Conservation (phyloP, 768 basidiomycete species). For the Kwoniella dendrophila region DNA sequence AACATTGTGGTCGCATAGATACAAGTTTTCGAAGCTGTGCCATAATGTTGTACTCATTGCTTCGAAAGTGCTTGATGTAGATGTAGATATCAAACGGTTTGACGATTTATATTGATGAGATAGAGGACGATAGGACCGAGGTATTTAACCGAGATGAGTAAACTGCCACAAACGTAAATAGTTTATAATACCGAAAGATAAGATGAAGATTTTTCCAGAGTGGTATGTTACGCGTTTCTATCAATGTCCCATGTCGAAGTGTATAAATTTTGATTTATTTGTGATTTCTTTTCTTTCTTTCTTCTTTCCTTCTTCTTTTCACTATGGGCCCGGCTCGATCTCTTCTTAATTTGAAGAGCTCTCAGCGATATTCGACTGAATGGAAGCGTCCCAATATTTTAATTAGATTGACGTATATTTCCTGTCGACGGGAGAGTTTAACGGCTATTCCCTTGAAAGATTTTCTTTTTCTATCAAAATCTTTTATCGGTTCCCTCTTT, state of each 20-base stretch:
- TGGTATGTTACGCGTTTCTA: too few species aligned
- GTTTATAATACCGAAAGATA: too few species aligned
- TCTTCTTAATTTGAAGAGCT: conserved; percentile 16
- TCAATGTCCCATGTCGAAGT: not conserved
- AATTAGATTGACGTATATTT: conserved; percentile 51
- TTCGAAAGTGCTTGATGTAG: too few species aligned
- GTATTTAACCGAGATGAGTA: too few species aligned
- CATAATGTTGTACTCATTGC: too few species aligned
- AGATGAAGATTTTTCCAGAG: too few species aligned
- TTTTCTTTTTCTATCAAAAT: conserved; percentile 1
- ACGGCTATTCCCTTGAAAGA: conserved; percentile 51
- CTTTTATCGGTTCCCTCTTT: conserved; percentile 5
- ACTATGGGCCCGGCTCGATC: conserved; percentile 41
- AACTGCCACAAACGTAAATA: too few species aligned
- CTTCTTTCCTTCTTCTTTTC: conserved; percentile 30
- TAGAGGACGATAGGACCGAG: too few species aligned
- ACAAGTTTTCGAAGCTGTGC: too few species aligned
- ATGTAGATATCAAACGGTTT: too few species aligned
- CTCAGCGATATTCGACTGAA: conserved; percentile 45
- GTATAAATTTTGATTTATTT: conserved; percentile 14
- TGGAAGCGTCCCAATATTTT: conserved; percentile 46
- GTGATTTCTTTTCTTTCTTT: not conserved
- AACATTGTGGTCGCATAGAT: too few species aligned
- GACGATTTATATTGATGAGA: too few species aligned
- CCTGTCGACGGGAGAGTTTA: conserved; percentile 48